Conservation (phyloP, 768 basidiomycete species). For the Cystoderma amianthinum region DNA sequence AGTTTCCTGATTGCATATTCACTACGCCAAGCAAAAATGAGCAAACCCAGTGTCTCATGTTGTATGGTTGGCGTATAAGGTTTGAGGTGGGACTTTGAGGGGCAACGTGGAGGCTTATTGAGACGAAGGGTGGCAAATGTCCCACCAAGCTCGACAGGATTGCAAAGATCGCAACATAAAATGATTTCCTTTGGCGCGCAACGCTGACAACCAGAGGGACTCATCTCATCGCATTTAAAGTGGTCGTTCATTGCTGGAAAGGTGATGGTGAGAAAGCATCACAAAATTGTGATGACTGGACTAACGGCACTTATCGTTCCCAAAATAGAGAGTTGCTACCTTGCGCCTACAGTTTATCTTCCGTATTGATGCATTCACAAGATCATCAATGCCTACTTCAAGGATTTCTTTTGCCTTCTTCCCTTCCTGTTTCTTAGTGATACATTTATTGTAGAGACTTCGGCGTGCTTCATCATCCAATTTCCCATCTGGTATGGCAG, state of each 20-base stretch:
- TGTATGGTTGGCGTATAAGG: background rate
- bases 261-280: too few species aligned
- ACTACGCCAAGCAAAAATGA: background rate
- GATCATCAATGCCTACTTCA: conserved; percentile 3
- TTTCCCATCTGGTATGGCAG: background rate
- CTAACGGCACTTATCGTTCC: background rate
- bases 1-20: background rate
- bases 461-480: background rate
- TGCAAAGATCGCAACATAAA: too few species aligned
- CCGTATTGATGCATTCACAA: background rate
- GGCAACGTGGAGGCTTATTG: too few species aligned
- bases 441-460: conserved; percentile 1
- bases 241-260: too few species aligned
- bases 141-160: too few species aligned
- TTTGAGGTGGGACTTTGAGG: background rate
- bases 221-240: too few species aligned
- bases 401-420: background rate
- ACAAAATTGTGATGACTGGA: too few species aligned
- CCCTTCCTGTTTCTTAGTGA: background rate
- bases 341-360: conserved; percentile 1
- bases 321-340: background rate
- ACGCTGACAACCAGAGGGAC: too few species aligned
- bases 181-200: too few species aligned
- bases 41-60: background rate
- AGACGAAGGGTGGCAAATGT: too few species aligned